A percentile compares a stretch with the other conserved stretches of the same genome.
Conservation (phyloP, 2,329 filamentous ascomycete species). For the Penicillium sp. region DNA sequence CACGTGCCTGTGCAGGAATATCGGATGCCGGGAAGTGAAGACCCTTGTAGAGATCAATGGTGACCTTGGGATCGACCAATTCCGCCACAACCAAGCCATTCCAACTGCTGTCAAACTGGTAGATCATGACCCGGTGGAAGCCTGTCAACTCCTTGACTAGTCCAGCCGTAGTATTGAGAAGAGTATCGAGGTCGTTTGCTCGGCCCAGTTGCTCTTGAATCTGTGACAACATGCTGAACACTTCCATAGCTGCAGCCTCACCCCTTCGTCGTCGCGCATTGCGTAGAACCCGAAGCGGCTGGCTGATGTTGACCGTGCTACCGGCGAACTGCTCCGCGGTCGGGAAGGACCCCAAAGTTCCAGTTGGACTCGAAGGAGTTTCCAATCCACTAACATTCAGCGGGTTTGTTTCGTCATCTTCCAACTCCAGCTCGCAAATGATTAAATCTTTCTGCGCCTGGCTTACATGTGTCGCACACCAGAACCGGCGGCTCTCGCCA, state of each 20-base stretch:
- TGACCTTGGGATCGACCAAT: slow-evolving; percentile 78
- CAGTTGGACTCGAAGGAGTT: slow-evolving; percentile 30
- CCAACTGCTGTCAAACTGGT: slow-evolving; percentile 82
- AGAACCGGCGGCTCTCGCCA: slow-evolving; percentile 69
- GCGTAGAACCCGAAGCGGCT: slow-evolving; percentile 75
- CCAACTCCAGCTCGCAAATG: slow-evolving; percentile 87
- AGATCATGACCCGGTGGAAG: slow-evolving; percentile 91
- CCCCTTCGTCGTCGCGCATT: slow-evolving; percentile 77
- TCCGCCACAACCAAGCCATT: slow-evolving; percentile 90
- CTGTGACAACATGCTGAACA: slow-evolving; percentile 91
- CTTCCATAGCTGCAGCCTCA: slow-evolving; percentile 86
- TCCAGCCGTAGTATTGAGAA: slow-evolving; percentile 81
- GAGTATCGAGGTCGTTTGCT: slow-evolving; percentile 71
- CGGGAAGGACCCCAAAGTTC: slow-evolving; percentile 75
- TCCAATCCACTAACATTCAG: slow-evolving; percentile 29
- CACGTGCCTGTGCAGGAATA: slow-evolving; percentile 85
- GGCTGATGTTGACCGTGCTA: slow-evolving; percentile 76
- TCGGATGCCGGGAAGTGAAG: slow-evolving; percentile 85
- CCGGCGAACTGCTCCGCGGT: slow-evolving; percentile 75
- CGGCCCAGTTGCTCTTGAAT: slow-evolving; percentile 78
- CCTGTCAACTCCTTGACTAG: slow-evolving; percentile 89
- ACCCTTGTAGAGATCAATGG: slow-evolving; percentile 83
- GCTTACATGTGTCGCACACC: slow-evolving; percentile 85
- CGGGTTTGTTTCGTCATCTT: slow-evolving; percentile 72
- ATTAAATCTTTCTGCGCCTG: slow-evolving; percentile 71